Evolutionary conservation across 2,329 filamentous ascomycete species (phyloP), one percentile per base, ranked within the genome.

Genomic region (Calonectria naviculata): DNA sequence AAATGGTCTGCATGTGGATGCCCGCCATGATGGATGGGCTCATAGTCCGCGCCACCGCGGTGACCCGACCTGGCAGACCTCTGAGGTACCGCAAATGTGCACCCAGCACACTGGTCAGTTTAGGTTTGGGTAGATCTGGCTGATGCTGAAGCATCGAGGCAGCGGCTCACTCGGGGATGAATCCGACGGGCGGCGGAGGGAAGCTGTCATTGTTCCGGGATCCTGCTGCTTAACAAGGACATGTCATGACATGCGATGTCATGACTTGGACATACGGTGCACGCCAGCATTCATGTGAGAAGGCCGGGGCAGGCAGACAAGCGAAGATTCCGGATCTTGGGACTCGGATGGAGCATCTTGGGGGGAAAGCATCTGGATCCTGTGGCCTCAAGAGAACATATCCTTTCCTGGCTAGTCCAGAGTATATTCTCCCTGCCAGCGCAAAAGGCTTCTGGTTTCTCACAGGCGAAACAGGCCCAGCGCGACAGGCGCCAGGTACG

Each of bases 1-100:
- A 47, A 67, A 70, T 67, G 66, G 69, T 60, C 65, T 52, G 70
- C 71, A 63, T 74, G 72, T 66, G 61, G 70, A 60, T 71, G 69
- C 65, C 47, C 70, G 60, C 67, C 36, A 24, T 65, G 67, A 42
- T 71, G 61, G 73, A 74, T 75, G 72, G 73, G 70, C 70, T 71
- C 72, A 74, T 74, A 49, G 68, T 63, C 68, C 66, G 68, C 73
- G 75, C 76, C 77, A 77, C 71, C 68, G 65, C 70, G 73, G 71
- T 73, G 71, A 74, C 70, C 72, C 62, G 66, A 61, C 64, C 56
- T 61, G 63, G 69, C 66, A 63, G 54, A 60, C 68, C 63, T 65
- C 41, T 73, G 46, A 71, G 63, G 56, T 54, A 74, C 70, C 73
- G 58, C 54, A 42, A 56, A 58, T 29, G 47, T 64, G 56, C 66